Evolutionary conservation across 495 filamentous ascomycete species (phyloP).

Genomic region (Aspergillus panamensis): DNA sequence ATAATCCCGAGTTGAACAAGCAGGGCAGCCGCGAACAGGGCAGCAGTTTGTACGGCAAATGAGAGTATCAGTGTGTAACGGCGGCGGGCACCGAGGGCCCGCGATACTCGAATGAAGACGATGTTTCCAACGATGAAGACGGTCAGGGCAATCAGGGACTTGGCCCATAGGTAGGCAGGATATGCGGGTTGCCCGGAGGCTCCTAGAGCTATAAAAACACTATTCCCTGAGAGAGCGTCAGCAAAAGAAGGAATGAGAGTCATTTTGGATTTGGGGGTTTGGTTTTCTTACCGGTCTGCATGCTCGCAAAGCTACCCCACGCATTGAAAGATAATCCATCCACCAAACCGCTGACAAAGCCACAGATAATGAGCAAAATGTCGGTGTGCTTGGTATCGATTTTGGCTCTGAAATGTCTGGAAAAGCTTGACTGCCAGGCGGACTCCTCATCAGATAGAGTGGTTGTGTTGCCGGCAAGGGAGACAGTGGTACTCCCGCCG

Average conservation of each 20-base stretch:
- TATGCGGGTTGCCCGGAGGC: conserved; percentile 35
- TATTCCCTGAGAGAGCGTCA: conserved; percentile 31
- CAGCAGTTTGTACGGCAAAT: conserved; percentile 52
- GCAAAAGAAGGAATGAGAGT: not conserved
- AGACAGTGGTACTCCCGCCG: conserved; percentile 27
- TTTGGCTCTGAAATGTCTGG: conserved; percentile 20
- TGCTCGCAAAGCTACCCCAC: conserved; percentile 55
- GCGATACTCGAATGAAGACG: conserved; percentile 35
- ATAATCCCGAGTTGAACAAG: conserved; percentile 48
- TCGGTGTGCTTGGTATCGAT: conserved; percentile 32
- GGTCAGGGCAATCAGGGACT: conserved; percentile 36
- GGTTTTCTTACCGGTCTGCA: conserved; percentile 50
- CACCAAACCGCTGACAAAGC: conserved; percentile 38
- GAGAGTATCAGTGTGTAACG: conserved; percentile 52
- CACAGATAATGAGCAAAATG: conserved; percentile 35
- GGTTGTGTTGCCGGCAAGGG: conserved; percentile 20
- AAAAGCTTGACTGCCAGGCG: conserved; percentile 14
- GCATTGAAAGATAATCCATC: conserved; percentile 44
- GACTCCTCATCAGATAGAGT: conserved; percentile 17
- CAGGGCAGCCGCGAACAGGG: conserved; percentile 50
- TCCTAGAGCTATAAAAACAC: conserved; percentile 40
- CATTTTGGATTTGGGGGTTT: not conserved
- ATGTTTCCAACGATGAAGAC: conserved; percentile 35
- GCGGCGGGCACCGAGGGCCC: conserved; percentile 30
- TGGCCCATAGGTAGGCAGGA: conserved; percentile 41